These are phyloP conservation scores for Fomitiporia mediterranea DNA, from an alignment of 1,284 basidiomycete genomes.

Conservation along the genomic window DNA sequence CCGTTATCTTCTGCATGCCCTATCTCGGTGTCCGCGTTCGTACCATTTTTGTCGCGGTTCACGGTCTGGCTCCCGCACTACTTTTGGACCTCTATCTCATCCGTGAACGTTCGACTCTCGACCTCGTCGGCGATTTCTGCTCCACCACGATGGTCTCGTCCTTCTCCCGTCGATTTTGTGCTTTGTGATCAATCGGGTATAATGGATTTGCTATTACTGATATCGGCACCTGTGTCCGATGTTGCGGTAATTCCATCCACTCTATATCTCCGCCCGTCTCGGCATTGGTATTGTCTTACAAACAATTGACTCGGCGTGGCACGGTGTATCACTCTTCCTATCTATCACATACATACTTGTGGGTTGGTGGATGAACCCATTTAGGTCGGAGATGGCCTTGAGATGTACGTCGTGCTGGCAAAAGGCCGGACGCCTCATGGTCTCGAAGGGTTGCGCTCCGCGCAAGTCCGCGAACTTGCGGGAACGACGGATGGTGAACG, in stretches of 20 bases:
- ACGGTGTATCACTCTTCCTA: not conserved
- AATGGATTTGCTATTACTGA: not conserved
- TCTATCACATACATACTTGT: too few species aligned
- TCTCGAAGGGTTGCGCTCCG: conserved; percentile 51
- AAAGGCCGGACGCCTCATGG: conserved; percentile 61
- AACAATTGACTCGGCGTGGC: too few species aligned
- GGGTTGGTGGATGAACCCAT: not conserved
- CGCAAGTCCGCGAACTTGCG: conserved; percentile 62
- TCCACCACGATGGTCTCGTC: not conserved
- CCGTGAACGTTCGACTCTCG: not conserved
- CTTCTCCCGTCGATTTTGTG: too few species aligned
- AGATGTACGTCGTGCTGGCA: conserved; percentile 83
- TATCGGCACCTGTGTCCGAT: not conserved
- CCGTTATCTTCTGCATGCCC: conserved; percentile 7
- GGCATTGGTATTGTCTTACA: not conserved
- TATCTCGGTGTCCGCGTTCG: not conserved
- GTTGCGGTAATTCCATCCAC: too few species aligned
- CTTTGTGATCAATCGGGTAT: not conserved
- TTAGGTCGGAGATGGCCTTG: conserved; percentile 89
- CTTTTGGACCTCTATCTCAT: too few species aligned
- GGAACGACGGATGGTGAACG: conserved; percentile 58
- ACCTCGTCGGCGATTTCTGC: not conserved
- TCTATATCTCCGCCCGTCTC: not conserved
- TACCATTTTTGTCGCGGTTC: conserved; percentile 10
- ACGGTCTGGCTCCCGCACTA: not conserved